Percentiles rank a stretch among this genome's conserved stretches.
These are phyloP conservation scores for Salvia splendens DNA, from an alignment of 257 asterid genomes.

Conservation along the genomic window DNA sequence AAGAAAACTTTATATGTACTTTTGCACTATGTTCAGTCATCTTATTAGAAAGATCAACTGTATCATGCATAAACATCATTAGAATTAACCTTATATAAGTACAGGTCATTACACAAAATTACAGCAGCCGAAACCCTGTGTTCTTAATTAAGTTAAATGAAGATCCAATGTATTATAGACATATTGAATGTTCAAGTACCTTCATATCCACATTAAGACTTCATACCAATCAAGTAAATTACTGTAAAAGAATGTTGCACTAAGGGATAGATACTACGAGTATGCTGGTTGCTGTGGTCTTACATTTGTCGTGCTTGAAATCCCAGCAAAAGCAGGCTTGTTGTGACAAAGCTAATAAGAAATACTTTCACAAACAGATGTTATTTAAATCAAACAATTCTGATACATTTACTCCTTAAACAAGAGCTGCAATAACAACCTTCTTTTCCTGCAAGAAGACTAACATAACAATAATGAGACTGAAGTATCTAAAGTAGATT, in stretches of 20 bases:
- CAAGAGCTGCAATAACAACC: conserved; percentile 16
- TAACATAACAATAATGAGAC: conserved; percentile 9
- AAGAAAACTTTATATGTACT: conserved; percentile 1
- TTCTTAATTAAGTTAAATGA: not conserved
- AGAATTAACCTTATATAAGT: not conserved
- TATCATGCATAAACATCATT: conserved; percentile 13
- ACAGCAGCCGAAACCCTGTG: not conserved
- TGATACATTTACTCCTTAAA: conserved; percentile 8
- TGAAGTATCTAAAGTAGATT: conserved; percentile 11
- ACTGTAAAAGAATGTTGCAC: not conserved
- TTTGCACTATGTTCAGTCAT: not conserved
- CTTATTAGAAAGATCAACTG: conserved; percentile 3
- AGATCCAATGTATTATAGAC: not conserved
- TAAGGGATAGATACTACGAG: conserved; percentile 8
- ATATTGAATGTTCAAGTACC: not conserved
- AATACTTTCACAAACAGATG: conserved; percentile 3
- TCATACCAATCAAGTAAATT: not conserved
- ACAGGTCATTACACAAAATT: not conserved
- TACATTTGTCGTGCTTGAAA: conserved; percentile 4
- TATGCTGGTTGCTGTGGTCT: not conserved
- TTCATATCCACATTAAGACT: conserved; percentile 7
- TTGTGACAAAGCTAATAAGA: not conserved
- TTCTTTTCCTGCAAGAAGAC: conserved; percentile 26
- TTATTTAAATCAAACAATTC: not conserved
- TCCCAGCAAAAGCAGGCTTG: conserved; percentile 18